Base-by-base conservation (phyloP, 305 asterid genomes). In the Solanum chacoense region DNA sequence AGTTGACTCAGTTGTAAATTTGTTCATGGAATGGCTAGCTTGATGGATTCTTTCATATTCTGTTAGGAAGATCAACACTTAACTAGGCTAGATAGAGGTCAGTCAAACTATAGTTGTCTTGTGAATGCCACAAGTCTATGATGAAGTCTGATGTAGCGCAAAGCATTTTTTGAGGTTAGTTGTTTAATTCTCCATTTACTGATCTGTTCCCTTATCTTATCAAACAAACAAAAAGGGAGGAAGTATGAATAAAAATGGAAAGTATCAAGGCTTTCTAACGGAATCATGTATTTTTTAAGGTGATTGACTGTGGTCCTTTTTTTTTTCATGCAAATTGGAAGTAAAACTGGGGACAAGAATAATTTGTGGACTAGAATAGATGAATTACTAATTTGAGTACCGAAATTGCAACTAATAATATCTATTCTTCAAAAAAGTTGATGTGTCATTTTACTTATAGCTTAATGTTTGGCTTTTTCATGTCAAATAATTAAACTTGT, bases 1-100 rank as follows among this genome's bases (percentile, higher is more conserved):
- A 95, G 92, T 95, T 94, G 89, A 94, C 96, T 89, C 98, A 94
- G 93, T 89, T 96, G 98, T 97, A 94, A 93, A 94, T 92, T 93
- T 91, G 93, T 90, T 90, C 91, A 91, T 89, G 89, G 92, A 89
- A 90, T 91, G 92, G 92, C 90, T 91, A 87, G 88, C 26, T 28
- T 28, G 86, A 80, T 40, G 90, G 85, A 85, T 85, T 77, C 84
- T 83, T 78, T 31, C 89, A 85, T 90, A 91, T 90, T 89, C 88
- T 88, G 91, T 91, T 91, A 87, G 90, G 88, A 91, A 91, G 88
- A 80, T 88, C 85, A 92, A 89, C 88, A 87, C 89, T 93, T 90
- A 92, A 91, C 91, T 92, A 93, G 95, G 93, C 90, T 93, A 92
- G 95, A 71, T 92, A 94, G 90, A 91, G 92, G 91, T 84, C 89